Conservation (phyloP, 768 basidiomycete genomes). For the Termitomyces sp. region DNA sequence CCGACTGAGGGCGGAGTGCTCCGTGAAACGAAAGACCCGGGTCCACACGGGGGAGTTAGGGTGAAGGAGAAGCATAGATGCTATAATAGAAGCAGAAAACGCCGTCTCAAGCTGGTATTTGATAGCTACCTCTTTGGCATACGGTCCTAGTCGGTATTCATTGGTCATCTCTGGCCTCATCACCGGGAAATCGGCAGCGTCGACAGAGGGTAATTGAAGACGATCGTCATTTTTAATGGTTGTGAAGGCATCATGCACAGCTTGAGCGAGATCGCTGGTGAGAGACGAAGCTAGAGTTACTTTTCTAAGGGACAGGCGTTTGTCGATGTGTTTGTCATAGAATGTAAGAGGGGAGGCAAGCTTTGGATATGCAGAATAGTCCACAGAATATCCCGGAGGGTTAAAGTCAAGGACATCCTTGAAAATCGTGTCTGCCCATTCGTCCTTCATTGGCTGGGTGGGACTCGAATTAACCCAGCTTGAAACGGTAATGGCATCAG, state of each 20-base stretch:
- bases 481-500: no score
- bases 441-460: no score
- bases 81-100: background rate
- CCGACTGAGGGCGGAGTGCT: background rate
- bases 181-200: background rate
- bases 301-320: background rate
- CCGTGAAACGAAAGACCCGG: background rate
- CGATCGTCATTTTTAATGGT: background rate
- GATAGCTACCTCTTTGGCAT: background rate
- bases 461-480: no score
- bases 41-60: background rate
- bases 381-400: no score
- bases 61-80: background rate
- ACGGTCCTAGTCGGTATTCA: background rate
- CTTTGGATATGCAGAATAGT: no score
- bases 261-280: background rate
- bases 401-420: no score
- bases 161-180: background rate
- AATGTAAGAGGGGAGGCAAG: no score
- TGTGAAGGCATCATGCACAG: background rate
- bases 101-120: background rate
- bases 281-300: background rate
- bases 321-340: conserved; percentile 8
- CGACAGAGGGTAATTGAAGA: background rate
- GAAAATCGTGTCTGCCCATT: no score